Evolutionary conservation across 495 filamentous ascomycete genomes (phyloP).

Genomic region (Penicillium goetzii): DNA sequence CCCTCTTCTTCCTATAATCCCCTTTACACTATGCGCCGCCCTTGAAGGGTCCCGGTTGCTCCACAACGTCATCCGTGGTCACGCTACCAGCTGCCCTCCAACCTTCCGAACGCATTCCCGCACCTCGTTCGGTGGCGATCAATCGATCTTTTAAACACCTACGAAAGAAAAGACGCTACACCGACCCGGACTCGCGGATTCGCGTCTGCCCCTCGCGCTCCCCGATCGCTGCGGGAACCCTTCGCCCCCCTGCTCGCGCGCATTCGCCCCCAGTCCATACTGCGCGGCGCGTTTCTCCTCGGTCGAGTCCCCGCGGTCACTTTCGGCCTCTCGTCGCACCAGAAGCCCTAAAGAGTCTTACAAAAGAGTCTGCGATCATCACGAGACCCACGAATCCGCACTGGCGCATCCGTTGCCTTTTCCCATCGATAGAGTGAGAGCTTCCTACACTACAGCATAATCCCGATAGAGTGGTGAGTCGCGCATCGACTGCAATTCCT

Average conservation of each 20-base stretch:
- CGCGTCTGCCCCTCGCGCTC: background rate
- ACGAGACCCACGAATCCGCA: slow-evolving; percentile 35
- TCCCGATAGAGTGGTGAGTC: slow-evolving; percentile 34
- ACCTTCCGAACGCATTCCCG: slow-evolving; percentile 30
- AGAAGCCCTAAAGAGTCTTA: slow-evolving; percentile 8
- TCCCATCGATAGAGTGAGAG: slow-evolving; percentile 19
- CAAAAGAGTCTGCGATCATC: slow-evolving; percentile 21
- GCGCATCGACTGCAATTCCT: slow-evolving; percentile 5
- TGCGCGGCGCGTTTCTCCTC: slow-evolving; percentile 4
- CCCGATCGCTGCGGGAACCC: slow-evolving; percentile 3
- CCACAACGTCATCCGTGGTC: slow-evolving; percentile 45
- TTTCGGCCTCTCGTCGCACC: slow-evolving; percentile 22
- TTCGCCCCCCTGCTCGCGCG: slow-evolving; percentile 19
- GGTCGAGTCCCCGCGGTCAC: slow-evolving; percentile 34
- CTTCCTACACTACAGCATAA: slow-evolving; percentile 5
- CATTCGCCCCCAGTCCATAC: slow-evolving; percentile 8
- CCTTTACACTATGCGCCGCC: slow-evolving; percentile 43
- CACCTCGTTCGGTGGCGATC: slow-evolving; percentile 9
- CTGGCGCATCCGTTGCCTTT: slow-evolving; percentile 24
- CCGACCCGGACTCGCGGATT: background rate
- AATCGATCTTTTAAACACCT: slow-evolving; percentile 9
- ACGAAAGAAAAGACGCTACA: background rate
- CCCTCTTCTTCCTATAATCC: background rate
- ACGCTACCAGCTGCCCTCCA: slow-evolving; percentile 39
- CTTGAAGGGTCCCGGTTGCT: slow-evolving; percentile 41